Conservation (phyloP, 768 basidiomycete species). For the Kwoniella newhampshirensis region DNA sequence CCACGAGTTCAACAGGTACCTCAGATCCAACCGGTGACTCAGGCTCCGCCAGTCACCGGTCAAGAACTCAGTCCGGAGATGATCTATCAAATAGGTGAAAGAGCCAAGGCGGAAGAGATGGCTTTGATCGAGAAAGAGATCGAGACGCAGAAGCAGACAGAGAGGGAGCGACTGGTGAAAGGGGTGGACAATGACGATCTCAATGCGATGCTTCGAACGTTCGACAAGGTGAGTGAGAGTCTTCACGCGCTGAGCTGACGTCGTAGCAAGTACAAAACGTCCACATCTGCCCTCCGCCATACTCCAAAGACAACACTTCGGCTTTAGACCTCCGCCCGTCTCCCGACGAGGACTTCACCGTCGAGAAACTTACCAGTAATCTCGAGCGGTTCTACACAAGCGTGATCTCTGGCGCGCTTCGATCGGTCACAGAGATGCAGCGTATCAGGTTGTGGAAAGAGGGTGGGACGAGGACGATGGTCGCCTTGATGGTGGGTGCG, state of each 20-base stretch:
- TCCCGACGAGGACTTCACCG: constrained; percentile 56
- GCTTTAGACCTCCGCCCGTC: constrained; percentile 56
- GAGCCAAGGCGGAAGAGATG: too few relatives aligned
- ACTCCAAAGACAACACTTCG: constrained; percentile 38
- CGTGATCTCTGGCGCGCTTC: constrained; percentile 52
- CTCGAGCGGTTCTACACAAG: constrained; percentile 57
- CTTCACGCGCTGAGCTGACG: background rate
- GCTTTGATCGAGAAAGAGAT: background rate
- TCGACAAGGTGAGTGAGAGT: constrained; percentile 55
- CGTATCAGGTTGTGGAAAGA: constrained; percentile 57
- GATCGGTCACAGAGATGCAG: constrained; percentile 54
- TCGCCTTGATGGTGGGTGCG: constrained; percentile 48
- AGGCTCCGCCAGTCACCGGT: too few relatives aligned
- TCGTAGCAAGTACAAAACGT: constrained; percentile 56
- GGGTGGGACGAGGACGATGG: constrained; percentile 35
- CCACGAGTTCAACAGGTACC: too few relatives aligned
- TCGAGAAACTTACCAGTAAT: constrained; percentile 56
- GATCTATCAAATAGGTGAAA: too few relatives aligned
- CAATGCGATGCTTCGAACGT: constrained; percentile 54
- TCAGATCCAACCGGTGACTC: too few relatives aligned
- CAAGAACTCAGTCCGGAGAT: too few relatives aligned
- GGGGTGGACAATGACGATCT: constrained; percentile 57
- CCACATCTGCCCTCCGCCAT: constrained; percentile 44
- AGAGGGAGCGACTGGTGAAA: constrained; percentile 33
- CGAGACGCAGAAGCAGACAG: constrained; percentile 4